Percentiles rank a stretch among this genome's conserved stretches.
Evolutionary conservation across 371 early-diverging fungal species (phyloP).

Genomic region (Lichtheimia hyalospora): DNA sequence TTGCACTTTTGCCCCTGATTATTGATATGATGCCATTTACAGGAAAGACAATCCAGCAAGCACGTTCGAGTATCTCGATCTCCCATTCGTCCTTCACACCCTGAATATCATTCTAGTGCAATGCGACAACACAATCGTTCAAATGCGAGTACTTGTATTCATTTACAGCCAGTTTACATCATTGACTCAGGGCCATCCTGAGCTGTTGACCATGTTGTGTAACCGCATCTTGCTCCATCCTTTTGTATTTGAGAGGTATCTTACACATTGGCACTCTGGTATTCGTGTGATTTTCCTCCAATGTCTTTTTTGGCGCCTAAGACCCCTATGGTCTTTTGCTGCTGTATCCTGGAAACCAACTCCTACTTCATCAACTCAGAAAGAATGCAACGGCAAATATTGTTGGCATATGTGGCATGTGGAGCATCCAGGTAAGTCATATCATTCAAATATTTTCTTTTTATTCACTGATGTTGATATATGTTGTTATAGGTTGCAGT

Average conservation of each 20-base stretch:
- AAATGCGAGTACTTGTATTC: conserved; percentile 53
- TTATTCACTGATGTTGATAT: background rate
- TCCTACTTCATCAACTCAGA: background rate
- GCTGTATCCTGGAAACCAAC: conserved; percentile 9
- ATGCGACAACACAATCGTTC: conserved; percentile 52
- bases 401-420: conserved; percentile 10
- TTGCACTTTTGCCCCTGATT: background rate
- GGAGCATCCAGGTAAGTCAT: background rate
- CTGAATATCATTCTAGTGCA: conserved; percentile 33
- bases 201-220: conserved; percentile 39
- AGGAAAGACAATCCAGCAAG: background rate
- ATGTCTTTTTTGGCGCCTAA: conserved; percentile 55
- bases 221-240: conserved; percentile 41
- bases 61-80: conserved; percentile 20
- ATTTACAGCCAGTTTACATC: conserved; percentile 54
- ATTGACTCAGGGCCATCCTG: conserved; percentile 36
- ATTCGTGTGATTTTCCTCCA: conserved; percentile 54
- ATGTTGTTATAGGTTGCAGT: background rate
- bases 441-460: background rate
- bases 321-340: conserved; percentile 21
- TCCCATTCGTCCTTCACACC: conserved; percentile 49
- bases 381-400: conserved; percentile 6
- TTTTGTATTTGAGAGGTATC: conserved; percentile 47
- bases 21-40: background rate
- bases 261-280: conserved; percentile 58